Conservation (phyloP, 1,139 yeast genomes). For the Maudiozyma humilis region DNA sequence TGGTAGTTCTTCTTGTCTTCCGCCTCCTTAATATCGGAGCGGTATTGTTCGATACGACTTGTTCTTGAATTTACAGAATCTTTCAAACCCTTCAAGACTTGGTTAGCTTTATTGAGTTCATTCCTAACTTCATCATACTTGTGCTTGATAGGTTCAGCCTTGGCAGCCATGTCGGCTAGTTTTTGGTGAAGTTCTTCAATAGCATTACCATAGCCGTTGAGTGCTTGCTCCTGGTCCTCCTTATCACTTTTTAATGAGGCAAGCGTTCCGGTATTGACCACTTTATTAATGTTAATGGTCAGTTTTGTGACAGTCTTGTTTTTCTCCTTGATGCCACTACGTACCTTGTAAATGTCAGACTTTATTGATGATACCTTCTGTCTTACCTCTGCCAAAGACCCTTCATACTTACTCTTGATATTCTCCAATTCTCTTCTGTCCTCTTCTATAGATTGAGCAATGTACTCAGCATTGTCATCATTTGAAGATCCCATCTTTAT, state of each 20-base stretch:
- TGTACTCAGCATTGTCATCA: constrained; percentile 20
- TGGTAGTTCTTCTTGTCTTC: constrained; percentile 15
- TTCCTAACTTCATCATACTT: constrained; percentile 18
- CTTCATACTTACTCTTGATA: constrained; percentile 13
- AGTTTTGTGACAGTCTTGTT: constrained; percentile 18
- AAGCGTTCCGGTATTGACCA: constrained; percentile 35
- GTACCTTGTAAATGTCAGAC: constrained; percentile 9
- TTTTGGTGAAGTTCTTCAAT: constrained; percentile 25
- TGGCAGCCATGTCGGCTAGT: constrained; percentile 18
- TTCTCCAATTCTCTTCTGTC: constrained; percentile 22
- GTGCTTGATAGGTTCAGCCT: constrained; percentile 21
- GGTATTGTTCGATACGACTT: constrained; percentile 22
- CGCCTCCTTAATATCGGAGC: constrained; percentile 19
- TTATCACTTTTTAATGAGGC: constrained; percentile 32
- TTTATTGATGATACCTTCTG: constrained; percentile 10
- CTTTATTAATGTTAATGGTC: constrained; percentile 27
- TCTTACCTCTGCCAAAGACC: constrained; percentile 12
- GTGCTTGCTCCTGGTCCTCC: constrained; percentile 24
- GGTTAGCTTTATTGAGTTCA: constrained; percentile 9
- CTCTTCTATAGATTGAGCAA: constrained; percentile 22
- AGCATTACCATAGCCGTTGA: constrained; percentile 22
- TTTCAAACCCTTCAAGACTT: constrained; percentile 18
- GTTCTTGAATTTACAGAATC: constrained; percentile 23
- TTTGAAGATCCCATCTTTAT: constrained; percentile 22
- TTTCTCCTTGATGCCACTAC: constrained; percentile 12